Evolutionary conservation across 108 stramenopile genomes (phyloP).

Genomic region (Schizochytrium sp.): DNA sequence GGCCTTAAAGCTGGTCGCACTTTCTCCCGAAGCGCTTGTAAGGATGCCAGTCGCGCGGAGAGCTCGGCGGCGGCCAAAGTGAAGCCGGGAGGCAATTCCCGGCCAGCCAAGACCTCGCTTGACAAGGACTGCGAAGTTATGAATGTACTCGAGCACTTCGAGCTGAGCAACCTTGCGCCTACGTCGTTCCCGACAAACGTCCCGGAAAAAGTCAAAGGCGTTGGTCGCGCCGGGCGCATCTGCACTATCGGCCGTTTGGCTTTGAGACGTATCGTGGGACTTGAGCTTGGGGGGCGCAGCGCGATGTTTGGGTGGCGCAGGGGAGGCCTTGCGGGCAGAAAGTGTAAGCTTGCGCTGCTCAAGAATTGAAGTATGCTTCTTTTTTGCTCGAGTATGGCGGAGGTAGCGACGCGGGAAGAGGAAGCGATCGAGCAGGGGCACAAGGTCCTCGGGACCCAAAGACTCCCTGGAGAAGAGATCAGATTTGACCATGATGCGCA

Average conservation of each 20-base stretch:
- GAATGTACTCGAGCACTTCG: not conserved
- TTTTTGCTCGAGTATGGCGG: not conserved
- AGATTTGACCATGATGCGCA: not conserved
- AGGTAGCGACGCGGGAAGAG: not conserved
- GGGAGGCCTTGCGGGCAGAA: not conserved
- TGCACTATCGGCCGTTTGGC: too few relatives aligned
- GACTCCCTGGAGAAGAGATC: not conserved
- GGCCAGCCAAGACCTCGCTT: not conserved
- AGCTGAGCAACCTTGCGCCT: not conserved
- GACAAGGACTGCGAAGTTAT: not conserved
- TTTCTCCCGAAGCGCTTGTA: too few relatives aligned
- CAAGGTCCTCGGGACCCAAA: not conserved
- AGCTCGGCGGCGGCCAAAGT: not conserved
- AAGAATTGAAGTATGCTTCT: not conserved
- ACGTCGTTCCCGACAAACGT: not conserved
- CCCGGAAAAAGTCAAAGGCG: not conserved
- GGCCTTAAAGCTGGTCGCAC: not conserved
- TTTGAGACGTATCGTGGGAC: too few relatives aligned
- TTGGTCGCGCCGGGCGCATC: too few relatives aligned
- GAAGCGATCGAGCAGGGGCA: not conserved
- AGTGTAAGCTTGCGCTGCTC: not conserved
- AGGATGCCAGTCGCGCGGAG: too few relatives aligned
- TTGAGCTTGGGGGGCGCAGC: too few relatives aligned
- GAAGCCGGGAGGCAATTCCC: not conserved
- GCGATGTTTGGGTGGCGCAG: too few relatives aligned